Conservation (phyloP, 1,139 yeast genomes). For the Sugiyamaella grinbergsii region DNA sequence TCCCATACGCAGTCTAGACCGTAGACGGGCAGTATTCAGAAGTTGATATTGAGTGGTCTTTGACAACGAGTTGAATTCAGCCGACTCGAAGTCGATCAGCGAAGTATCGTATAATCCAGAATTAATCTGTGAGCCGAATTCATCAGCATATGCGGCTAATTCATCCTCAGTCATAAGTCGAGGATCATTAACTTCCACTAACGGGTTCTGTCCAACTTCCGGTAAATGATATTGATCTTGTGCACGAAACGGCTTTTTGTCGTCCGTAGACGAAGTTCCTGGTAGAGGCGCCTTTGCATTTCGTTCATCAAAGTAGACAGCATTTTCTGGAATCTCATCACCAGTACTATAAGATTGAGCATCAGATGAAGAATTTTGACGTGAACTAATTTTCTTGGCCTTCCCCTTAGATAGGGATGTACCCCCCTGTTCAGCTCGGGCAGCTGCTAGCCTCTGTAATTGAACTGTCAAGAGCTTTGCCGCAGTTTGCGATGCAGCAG, state of each 20-base stretch:
- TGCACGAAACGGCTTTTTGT: slow-evolving; percentile 26
- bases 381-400: slow-evolving; percentile 17
- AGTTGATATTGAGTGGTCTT: slow-evolving; percentile 85
- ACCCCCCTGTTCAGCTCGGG: slow-evolving; percentile 29
- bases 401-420: slow-evolving; percentile 25
- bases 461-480: slow-evolving; percentile 78
- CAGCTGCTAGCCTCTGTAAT: slow-evolving; percentile 59
- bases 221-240: slow-evolving; percentile 88
- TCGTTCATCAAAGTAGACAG: slow-evolving; percentile 38
- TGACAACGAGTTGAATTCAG: slow-evolving; percentile 52
- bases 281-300: slow-evolving; percentile 9
- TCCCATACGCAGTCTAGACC: slow-evolving; percentile 94
- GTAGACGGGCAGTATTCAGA: slow-evolving; percentile 74
- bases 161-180: slow-evolving; percentile 78
- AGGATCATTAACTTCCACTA: slow-evolving; percentile 53
- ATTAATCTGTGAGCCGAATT: slow-evolving; percentile 64
- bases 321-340: slow-evolving; percentile 27
- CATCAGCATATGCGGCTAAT: slow-evolving; percentile 59
- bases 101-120: slow-evolving; percentile 39
- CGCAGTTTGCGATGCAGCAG: slow-evolving; percentile 73
- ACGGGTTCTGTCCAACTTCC: slow-evolving; percentile 50
- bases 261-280: slow-evolving; percentile 10
- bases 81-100: slow-evolving; percentile 45
- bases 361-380: slow-evolving; percentile 25
- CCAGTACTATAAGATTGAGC: slow-evolving; percentile 6